Evolutionary conservation across 2,329 filamentous ascomycete genomes (phyloP).

Genomic region (Ampelomyces quisqualis): DNA sequence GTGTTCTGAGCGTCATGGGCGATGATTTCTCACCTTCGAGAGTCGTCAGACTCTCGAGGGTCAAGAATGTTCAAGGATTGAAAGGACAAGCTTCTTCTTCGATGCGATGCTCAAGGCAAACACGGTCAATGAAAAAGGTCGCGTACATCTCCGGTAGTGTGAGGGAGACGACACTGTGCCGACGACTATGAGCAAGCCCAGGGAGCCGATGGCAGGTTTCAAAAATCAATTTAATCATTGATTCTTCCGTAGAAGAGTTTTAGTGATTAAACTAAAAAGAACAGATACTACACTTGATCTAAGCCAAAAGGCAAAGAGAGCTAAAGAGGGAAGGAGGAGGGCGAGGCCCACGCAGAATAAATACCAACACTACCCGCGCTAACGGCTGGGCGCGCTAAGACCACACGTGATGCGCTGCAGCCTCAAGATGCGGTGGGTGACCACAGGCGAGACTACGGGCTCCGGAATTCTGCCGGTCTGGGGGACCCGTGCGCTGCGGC

Average conservation of each 20-base stretch:
- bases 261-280: slow-evolving; percentile 98
- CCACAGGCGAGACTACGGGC: not conserved
- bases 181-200: slow-evolving; percentile 66
- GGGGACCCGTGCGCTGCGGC: too few relatives aligned
- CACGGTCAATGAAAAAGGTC: slow-evolving; percentile 45
- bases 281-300: slow-evolving; percentile 65
- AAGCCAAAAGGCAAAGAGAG: slow-evolving; percentile 16
- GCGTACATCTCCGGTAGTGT: slow-evolving; percentile 73
- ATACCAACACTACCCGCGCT: not conserved
- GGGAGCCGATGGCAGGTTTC: slow-evolving; percentile 52
- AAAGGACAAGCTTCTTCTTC: slow-evolving; percentile 31
- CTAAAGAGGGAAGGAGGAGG: not conserved
- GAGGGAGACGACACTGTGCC: slow-evolving; percentile 73
- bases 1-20: too few relatives aligned
- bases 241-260: slow-evolving; percentile 69
- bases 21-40: too few relatives aligned
- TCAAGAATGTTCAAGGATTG: too few relatives aligned
- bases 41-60: too few relatives aligned
- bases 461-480: not conserved
- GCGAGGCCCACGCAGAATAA: not conserved
- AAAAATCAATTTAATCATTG: slow-evolving; percentile 84
- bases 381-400: not conserved
- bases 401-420: too few relatives aligned
- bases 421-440: not conserved
- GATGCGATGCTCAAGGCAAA: slow-evolving; percentile 15